Base-by-base conservation (phyloP, 768 basidiomycete genomes). In the Rhodosporidiobolus sp. region DNA sequence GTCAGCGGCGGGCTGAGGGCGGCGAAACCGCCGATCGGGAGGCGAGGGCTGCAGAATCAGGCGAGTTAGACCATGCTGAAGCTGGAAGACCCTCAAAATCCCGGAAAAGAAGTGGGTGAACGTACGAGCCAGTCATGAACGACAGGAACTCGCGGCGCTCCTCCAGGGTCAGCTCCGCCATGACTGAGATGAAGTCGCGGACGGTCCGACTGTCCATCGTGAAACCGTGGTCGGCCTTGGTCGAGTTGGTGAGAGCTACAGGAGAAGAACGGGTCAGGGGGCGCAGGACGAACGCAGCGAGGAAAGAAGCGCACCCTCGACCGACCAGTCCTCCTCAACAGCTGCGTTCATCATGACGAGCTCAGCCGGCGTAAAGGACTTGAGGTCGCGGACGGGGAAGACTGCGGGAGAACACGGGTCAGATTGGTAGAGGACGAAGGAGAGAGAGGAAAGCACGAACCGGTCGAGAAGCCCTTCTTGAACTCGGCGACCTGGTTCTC, bases 141-240 rank as follows among this genome's bases (percentile, higher is more conserved):
- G 97, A 94, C 45, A 99, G 83, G 82, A 90, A 96, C 64, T 90
- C 89, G 73, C 96, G 88, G 45, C 94, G 88, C 26, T 86, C 86
- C 4, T 86, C 80, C 24, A 80, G 81, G 78, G 94, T 89, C 77
- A 90, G 96, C 65, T 87, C 86, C 3, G 90, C 84, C 88, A 99
- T 91, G 73, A 92, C 86, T 64, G 90, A 91, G 34, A 97, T 81
- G 66, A 99, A 85, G 78, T 92, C 88, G 56, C 89, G 88, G 70
- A 99, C 94, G 0, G 93, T 88, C 49, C 90, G 88, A 79, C 92
- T 94, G 79, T 98, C 95, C 20, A 90, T 88, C 78, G 95, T 94
- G 85, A 94, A 99, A 14, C 96, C 96, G 79, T 99, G 96, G 78
- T 99, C 96, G 19, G 96, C 96, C 81, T 97, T 98, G 80, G 97